phyloP scores from a whole-genome alignment of 2,329 filamentous ascomycete genomes.

The Colletotrichum australisinense region DNA sequence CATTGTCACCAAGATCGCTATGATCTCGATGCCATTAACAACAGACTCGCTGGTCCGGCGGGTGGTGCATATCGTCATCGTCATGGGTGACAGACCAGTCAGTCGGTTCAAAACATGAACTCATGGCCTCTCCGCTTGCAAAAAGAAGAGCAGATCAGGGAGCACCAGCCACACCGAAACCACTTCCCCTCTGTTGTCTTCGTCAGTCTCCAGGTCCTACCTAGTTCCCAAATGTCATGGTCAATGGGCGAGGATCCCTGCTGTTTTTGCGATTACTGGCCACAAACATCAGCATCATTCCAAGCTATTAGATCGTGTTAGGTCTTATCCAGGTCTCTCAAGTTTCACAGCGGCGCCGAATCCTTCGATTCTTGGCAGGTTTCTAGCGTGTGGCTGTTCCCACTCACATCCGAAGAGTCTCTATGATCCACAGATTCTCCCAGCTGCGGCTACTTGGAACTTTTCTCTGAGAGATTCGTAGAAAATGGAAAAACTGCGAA shows the following conservation, averaged over 20 bases:
- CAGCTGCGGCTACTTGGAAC: neutral
- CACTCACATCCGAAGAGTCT: neutral
- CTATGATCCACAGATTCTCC: neutral
- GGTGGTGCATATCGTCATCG: neutral
- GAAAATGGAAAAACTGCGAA: neutral
- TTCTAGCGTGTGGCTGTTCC: neutral
- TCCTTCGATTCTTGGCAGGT: slow-evolving; percentile 7
- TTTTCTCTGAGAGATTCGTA: neutral
- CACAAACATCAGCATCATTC: slow-evolving; percentile 5
- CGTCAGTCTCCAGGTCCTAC: neutral
- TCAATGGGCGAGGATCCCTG: neutral
- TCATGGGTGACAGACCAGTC: neutral
- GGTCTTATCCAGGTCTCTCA: neutral
- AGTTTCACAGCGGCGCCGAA: neutral
- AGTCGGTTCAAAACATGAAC: neutral
- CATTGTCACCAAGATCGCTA: neutral
- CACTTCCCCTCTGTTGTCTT: neutral
- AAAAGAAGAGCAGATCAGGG: neutral
- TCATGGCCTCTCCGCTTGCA: neutral
- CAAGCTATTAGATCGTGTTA: neutral
- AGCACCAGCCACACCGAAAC: neutral
- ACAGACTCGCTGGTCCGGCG: neutral
- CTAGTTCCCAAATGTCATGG: neutral
- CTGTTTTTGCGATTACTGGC: neutral
- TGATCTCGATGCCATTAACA: neutral